A percentile compares a stretch with the other conserved stretches of the same genome.
Evolutionary conservation across 2,329 filamentous ascomycete genomes (phyloP).

Genomic region (Exophiala dermatitidis): DNA sequence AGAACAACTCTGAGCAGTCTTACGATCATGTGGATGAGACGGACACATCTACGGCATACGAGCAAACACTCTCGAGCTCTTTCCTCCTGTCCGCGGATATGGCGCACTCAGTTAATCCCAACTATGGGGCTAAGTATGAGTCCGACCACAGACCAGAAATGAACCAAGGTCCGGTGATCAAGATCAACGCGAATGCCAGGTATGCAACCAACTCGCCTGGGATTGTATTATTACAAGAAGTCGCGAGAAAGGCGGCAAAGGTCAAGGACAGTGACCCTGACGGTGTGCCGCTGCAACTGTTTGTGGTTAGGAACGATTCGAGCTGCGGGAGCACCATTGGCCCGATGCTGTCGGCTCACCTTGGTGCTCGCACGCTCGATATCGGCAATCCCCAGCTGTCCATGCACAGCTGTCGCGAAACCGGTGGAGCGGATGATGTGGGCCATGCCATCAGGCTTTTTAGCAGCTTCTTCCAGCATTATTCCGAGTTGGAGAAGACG

Average conservation of each 20-base stretch:
- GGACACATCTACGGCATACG: slow-evolving; percentile 72
- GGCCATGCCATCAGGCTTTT: slow-evolving; percentile 81
- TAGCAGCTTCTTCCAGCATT: slow-evolving; percentile 77
- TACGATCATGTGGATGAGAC: slow-evolving; percentile 56
- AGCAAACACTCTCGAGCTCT: slow-evolving; percentile 83
- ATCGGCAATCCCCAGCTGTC: slow-evolving; percentile 88
- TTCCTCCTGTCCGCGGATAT: slow-evolving; percentile 96
- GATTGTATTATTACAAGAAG: slow-evolving; percentile 85
- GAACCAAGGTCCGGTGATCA: slow-evolving; percentile 95
- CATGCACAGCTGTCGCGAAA: slow-evolving; percentile 97
- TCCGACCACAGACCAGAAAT: slow-evolving; percentile 83
- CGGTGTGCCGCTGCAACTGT: slow-evolving; percentile 83
- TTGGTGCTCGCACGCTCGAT: slow-evolving; percentile 84
- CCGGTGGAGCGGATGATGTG: slow-evolving; percentile 79
- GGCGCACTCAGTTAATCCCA: slow-evolving; percentile 93
- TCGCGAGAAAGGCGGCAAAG: slow-evolving; percentile 55
- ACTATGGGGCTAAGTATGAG: slow-evolving; percentile 90
- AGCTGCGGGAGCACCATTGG: slow-evolving; percentile 94
- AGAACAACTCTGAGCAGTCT: slow-evolving; percentile 52
- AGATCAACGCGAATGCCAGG: slow-evolving; percentile 94
- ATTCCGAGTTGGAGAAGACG: slow-evolving; percentile 71
- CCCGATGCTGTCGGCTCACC: slow-evolving; percentile 82
- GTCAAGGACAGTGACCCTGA: slow-evolving; percentile 48
- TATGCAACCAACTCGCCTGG: slow-evolving; percentile 96
- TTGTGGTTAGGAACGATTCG: slow-evolving; percentile 93